These are phyloP conservation scores for Diospyros kaki DNA, from an alignment of 148 eudicot genomes.

Conservation along the genomic window DNA sequence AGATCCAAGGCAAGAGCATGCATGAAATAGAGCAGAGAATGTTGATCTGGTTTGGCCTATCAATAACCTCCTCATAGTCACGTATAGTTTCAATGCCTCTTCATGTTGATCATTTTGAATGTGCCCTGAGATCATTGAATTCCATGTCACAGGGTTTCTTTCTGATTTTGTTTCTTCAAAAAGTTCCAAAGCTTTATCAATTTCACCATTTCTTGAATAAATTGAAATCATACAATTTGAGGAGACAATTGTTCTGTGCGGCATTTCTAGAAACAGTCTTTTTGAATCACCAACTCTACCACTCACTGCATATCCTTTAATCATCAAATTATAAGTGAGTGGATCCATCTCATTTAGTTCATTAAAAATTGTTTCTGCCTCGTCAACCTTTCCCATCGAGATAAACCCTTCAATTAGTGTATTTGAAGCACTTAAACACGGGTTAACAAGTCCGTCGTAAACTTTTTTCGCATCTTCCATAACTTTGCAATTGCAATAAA, in stretches of 20 bases:
- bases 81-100: conserved; percentile 36
- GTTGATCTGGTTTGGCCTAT: conserved; percentile 47
- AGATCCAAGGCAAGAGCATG: conserved; percentile 48
- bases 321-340: conserved; percentile 46
- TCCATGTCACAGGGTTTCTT: conserved; percentile 44
- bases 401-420: conserved; percentile 34
- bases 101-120: conserved; percentile 40
- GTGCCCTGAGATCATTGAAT: conserved; percentile 55
- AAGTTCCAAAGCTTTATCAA: conserved; percentile 45
- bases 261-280: conserved; percentile 35
- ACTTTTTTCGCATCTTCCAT: conserved; percentile 32
- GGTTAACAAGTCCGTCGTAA: conserved; percentile 17
- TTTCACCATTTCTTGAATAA: conserved; percentile 32
- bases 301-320: conserved; percentile 39
- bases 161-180: conserved; percentile 37
- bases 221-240: conserved; percentile 47
- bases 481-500: conserved; percentile 28
- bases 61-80: conserved; percentile 31
- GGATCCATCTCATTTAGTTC: conserved; percentile 24
- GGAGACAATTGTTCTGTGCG: conserved; percentile 24
- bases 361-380: conserved; percentile 41
- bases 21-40: conserved; percentile 41
- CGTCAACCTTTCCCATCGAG: conserved; percentile 27
- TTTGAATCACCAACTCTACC: conserved; percentile 35
- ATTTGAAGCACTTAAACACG: conserved; percentile 22